phyloP scores from a whole-genome alignment of 1,284 basidiomycete species.

The Phlebopus sp. region DNA sequence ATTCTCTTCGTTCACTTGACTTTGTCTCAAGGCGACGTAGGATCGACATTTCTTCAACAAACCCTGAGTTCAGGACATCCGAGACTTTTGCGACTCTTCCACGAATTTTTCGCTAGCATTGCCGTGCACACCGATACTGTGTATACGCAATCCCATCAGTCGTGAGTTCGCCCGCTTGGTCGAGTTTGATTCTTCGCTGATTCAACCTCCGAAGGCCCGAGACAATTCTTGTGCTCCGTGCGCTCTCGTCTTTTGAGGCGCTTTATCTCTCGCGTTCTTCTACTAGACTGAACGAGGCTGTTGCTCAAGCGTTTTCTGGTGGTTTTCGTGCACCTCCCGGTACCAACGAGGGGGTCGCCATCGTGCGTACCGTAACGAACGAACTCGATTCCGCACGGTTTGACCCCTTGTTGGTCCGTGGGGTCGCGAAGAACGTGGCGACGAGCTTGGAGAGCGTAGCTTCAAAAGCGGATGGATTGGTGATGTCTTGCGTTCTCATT shows the following conservation, averaged over 20 bases:
- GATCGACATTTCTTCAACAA: slow-evolving; percentile 82
- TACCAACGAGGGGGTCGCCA: slow-evolving; percentile 69
- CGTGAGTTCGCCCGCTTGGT: slow-evolving; percentile 42
- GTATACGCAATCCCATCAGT: slow-evolving; percentile 81
- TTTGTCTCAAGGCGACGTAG: slow-evolving; percentile 35
- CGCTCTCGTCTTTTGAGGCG: slow-evolving; percentile 79
- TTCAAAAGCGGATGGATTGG: slow-evolving; percentile 62
- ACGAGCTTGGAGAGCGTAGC: slow-evolving; percentile 67
- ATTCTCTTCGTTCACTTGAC: background rate
- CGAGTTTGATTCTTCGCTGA: slow-evolving; percentile 3
- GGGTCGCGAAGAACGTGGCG: slow-evolving; percentile 72
- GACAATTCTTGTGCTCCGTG: slow-evolving; percentile 82
- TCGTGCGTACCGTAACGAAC: slow-evolving; percentile 78
- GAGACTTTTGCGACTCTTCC: slow-evolving; percentile 82
- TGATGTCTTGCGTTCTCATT: slow-evolving; percentile 30
- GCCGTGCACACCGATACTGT: slow-evolving; percentile 91
- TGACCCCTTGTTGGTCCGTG: slow-evolving; percentile 82
- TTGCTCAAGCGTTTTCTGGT: slow-evolving; percentile 69
- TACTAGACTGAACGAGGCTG: slow-evolving; percentile 75
- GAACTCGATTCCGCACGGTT: slow-evolving; percentile 92
- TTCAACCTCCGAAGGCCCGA: slow-evolving; percentile 88
- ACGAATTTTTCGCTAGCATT: slow-evolving; percentile 94
- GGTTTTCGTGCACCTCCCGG: slow-evolving; percentile 70
- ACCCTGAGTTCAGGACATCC: slow-evolving; percentile 85
- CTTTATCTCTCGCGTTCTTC: slow-evolving; percentile 84